Evolutionary conservation across 2,329 filamentous ascomycete genomes (phyloP), one percentile per base, ranked within the genome.

Genomic region (Paradendryphiella salina): DNA sequence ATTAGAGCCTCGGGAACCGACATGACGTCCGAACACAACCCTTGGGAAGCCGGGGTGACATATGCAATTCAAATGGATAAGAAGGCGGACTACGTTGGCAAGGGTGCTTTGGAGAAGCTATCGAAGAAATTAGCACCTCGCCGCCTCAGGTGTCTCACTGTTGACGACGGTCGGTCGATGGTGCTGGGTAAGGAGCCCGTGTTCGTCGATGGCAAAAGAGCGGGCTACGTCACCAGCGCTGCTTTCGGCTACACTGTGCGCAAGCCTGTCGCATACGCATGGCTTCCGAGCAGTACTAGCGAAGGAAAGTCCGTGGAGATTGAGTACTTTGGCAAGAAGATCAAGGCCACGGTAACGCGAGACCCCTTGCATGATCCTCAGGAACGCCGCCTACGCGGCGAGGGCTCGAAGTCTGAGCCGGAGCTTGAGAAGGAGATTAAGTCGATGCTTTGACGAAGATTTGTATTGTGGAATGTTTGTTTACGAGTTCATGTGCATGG

Each of bases 131-230:
- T 71, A 1, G 60, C 63, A 0, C 56, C 64, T 0, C 70, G 71
- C 15, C 57, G 73, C 43, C 58, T 81, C 4, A 76, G 80, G 1
- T 82, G 80, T 47, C 65, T 86, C 1, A 80, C 77, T 0, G 60
- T 86, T 23, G 76, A 85, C 33, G 82, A 86, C 52, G 79, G 80
- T 0, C 68, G 64, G 4, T 85, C 82, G 0, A 73, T 85, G 56
- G 76, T 85, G 0, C 66, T 86, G 1, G 83, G 83, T 5, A 85
- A 85, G 61, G 84, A 86, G 63, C 84, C 84, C 0, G 81, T 86
- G 0, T 85, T 79, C 46, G 56, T 75, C 11, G 64, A 77, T 2
- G 77, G 76, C 7, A 68, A 76, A 46, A 57, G 77, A 0, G 73
- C 73, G 1, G 83, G 84, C 0, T 86, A 86, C 54, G 75, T 86